Evolutionary conservation across 164 flowering plant genomes (phyloP).

Genomic region (Magnolia officinalis): DNA sequence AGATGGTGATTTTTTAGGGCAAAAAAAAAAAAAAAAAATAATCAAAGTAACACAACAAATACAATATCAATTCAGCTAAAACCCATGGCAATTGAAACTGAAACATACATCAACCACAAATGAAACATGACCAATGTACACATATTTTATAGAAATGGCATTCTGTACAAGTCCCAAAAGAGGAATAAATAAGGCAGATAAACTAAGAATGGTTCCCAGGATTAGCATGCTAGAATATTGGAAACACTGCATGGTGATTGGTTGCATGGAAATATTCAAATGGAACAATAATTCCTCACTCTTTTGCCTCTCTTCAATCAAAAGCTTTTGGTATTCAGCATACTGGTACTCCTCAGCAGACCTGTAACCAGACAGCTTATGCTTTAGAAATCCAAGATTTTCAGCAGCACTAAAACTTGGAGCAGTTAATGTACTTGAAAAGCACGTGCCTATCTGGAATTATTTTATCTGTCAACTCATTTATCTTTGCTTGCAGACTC

Average conservation of each 20-base stretch:
- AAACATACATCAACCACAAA: background rate
- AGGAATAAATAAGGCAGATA: too few relatives aligned
- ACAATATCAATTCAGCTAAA: background rate
- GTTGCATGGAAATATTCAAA: background rate
- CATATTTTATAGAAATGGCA: background rate
- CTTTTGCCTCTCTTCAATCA: slow-evolving; percentile 53
- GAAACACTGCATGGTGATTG: background rate
- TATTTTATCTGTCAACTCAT: slow-evolving; percentile 44
- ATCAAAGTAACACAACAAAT: background rate
- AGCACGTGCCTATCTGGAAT: slow-evolving; percentile 42
- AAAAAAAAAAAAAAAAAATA: too few relatives aligned
- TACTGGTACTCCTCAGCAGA: slow-evolving; percentile 32
- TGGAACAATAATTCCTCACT: slow-evolving; percentile 36
- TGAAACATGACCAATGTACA: background rate
- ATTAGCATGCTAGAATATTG: background rate
- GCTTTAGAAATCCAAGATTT: slow-evolving; percentile 1
- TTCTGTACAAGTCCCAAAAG: background rate
- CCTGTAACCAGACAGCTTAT: slow-evolving; percentile 34
- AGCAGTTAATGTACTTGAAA: background rate
- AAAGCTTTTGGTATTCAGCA: slow-evolving; percentile 39
- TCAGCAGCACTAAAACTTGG: background rate
- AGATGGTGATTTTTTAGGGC: background rate
- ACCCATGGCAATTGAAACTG: background rate
- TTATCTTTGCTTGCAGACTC: slow-evolving; percentile 30
- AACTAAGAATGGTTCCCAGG: background rate